A percentile compares a stretch with the other conserved stretches of the same genome.
Conservation (phyloP, 225 moss, liverwort and hornwort species). For the Pseudoscleropodium purum region DNA sequence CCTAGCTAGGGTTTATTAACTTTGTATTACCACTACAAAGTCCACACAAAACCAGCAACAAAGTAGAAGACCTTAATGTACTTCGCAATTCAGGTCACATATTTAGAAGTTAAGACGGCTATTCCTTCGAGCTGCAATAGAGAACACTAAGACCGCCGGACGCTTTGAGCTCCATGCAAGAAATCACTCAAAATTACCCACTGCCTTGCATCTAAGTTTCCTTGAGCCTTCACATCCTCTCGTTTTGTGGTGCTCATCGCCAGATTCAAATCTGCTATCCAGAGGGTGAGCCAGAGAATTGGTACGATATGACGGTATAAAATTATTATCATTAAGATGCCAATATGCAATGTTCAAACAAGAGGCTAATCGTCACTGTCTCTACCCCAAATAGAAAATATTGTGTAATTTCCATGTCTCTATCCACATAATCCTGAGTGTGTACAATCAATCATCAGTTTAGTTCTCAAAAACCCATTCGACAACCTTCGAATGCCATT, state of each 20-base stretch:
- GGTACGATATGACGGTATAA: not conserved
- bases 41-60: not conserved
- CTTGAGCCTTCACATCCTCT: not conserved
- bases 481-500: not conserved
- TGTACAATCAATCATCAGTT: no score
- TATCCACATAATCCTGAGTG: no score
- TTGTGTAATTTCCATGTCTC: not conserved
- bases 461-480: not conserved
- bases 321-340: not conserved
- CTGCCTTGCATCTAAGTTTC: not conserved
- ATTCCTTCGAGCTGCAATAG: constrained; percentile 2
- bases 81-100: not conserved
- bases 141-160: no score
- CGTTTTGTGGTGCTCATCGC: not conserved
- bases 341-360: not conserved
- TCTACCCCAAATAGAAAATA: not conserved
- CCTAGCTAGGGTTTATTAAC: not conserved
- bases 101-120: not conserved
- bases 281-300: not conserved
- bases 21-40: not conserved
- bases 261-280: not conserved
- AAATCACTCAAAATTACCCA: not conserved
- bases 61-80: not conserved
- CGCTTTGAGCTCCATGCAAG: not conserved
- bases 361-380: not conserved